phyloP scores from a whole-genome alignment of 371 early-diverging fungal species.

The Mortierella sp. region DNA sequence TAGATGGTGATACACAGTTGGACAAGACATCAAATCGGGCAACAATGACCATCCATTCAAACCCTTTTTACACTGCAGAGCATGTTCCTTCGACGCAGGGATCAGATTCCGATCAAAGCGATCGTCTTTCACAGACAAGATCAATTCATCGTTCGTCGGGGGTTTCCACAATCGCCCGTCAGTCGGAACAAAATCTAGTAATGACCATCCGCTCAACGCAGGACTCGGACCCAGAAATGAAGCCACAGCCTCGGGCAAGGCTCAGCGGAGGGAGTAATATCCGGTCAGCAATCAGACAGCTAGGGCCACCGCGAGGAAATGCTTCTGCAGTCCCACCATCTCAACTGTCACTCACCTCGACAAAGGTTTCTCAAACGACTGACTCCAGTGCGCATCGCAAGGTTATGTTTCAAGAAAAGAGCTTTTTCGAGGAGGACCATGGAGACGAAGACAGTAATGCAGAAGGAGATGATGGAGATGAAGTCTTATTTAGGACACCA shows the following conservation, averaged over 20 bases:
- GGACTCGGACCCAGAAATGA: conserved; percentile 4
- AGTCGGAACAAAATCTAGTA: not conserved
- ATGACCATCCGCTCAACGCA: conserved; percentile 8
- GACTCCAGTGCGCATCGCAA: not conserved
- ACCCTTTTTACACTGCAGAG: not conserved
- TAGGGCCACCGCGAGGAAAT: not conserved
- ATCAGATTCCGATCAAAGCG: conserved; percentile 8
- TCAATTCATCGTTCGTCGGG: no score
- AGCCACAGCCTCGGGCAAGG: not conserved
- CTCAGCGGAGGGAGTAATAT: not conserved
- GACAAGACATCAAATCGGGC: not conserved
- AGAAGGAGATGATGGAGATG: conserved; percentile 28
- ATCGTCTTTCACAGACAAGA: not conserved
- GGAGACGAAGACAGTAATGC: conserved; percentile 7
- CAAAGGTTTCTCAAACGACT: not conserved
- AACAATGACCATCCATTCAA: not conserved
- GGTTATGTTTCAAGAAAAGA: conserved; percentile 20
- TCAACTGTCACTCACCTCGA: not conserved
- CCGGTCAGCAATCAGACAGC: not conserved
- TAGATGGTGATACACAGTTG: not conserved
- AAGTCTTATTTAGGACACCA: conserved; percentile 45
- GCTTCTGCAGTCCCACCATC: not conserved
- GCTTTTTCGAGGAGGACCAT: conserved; percentile 19
- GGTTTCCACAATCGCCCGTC: not conserved
- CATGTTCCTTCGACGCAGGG: conserved; percentile 2